These are phyloP conservation scores for Apiospora kogelbergensis DNA, from an alignment of 2,329 filamentous ascomycete species.

Conservation along the genomic window DNA sequence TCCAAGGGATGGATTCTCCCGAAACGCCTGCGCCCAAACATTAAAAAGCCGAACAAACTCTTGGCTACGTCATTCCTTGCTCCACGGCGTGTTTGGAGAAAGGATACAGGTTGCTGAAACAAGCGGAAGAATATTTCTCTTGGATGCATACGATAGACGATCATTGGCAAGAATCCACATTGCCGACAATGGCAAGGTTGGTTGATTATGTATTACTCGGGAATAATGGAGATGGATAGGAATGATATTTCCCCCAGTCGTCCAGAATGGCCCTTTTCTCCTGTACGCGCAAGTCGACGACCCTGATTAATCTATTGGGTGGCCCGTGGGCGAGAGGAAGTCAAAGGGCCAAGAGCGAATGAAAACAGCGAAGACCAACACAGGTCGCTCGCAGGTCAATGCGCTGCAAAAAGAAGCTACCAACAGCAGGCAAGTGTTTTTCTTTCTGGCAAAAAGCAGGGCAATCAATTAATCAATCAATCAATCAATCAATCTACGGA, in stretches of 20 bases:
- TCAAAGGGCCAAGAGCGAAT: background rate
- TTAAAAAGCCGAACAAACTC: background rate
- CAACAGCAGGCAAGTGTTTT: background rate
- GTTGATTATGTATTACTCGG: background rate
- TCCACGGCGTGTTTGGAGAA: background rate
- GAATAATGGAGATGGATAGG: too few species aligned
- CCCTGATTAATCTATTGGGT: constrained; percentile 1
- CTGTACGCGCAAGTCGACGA: background rate
- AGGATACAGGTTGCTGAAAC: background rate
- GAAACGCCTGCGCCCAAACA: background rate
- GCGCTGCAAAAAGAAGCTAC: background rate
- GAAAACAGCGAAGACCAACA: background rate
- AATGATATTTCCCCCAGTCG: background rate
- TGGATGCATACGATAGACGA: too few species aligned
- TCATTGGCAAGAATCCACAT: background rate
- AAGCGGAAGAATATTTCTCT: background rate
- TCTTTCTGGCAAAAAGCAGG: background rate
- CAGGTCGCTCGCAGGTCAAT: background rate
- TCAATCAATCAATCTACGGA: too few species aligned
- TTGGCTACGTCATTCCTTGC: background rate
- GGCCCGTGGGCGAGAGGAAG: background rate
- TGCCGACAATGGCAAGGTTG: background rate
- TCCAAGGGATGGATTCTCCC: background rate
- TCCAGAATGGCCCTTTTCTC: background rate
- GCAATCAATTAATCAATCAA: too few species aligned